Base-by-base conservation (phyloP, 2,329 filamentous ascomycete genomes). In the Furcasterigmium sp. region DNA sequence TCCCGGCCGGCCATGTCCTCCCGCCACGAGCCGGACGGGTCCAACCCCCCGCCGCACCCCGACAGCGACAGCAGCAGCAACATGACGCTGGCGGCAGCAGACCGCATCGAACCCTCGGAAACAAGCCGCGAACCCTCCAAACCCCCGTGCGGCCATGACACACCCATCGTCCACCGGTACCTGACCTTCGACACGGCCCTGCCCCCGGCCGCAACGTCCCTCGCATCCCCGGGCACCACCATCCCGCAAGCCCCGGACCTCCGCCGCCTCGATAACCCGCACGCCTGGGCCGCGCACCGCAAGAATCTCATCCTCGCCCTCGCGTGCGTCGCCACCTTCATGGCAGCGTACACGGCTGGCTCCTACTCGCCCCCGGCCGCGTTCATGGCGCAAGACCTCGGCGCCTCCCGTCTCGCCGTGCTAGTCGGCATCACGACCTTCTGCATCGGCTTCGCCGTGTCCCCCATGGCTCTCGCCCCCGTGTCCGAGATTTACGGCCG, bases 401-500 rank as follows among this genome's bases (percentile, higher is more conserved):
- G 75, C 4, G 71, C 87, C 1, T 83, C 80, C 30, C 67, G 71
- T 9, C 72, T 85, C n/a, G 82, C 81, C 2, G 76, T 82, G n/a
- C 68, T 85, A 5, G 70, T 82, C 2, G 88, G 88, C 26, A 87
- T 95, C 47, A 94, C 90, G 0, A 78, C 80, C 1, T 96, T 93
- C 62, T 93, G 87, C 37, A 56, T 75, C 26, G 90, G 91, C 4
- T 95, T 95, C 52, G 88, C 77, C 0, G 62, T 90, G 19, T 85
- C 87, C 0, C 91, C 91, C 0, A 95, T 96, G 90, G 73, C 88
- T 1, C 75, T 95, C 0, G 91, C 91, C 0, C 91, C 91, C 0
- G 84, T 95, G 51, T 89, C 84, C 1, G 91, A 96, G 64, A 84
- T 94, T 58, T 89, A 93, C 62, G 91, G 91, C 4, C 80, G 91